A percentile compares a stretch with the other conserved stretches of the same genome.
phyloP scores from a whole-genome alignment of 1,284 basidiomycete genomes.

The Neolentinus lepideus region DNA sequence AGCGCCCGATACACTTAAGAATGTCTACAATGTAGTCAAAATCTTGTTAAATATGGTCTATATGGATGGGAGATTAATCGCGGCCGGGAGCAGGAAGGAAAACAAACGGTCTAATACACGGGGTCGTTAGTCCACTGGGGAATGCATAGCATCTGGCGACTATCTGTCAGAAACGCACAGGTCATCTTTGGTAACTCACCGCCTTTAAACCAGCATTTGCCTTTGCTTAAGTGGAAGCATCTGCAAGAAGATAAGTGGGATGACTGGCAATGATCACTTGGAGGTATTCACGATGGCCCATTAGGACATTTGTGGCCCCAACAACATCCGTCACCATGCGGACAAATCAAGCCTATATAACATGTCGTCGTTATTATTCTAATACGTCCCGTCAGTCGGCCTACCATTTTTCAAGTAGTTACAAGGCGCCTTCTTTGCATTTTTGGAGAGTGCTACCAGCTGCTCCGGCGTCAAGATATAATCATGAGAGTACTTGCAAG shows the following conservation, averaged over 20 bases:
- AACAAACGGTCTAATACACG: neutral
- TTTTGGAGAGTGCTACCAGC: slow-evolving; percentile 52
- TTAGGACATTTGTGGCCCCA: slow-evolving; percentile 80
- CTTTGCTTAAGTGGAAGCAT: slow-evolving; percentile 33
- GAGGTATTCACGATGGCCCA: slow-evolving; percentile 31
- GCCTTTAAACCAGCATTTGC: slow-evolving; percentile 81
- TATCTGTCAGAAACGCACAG: neutral
- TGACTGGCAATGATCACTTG: too few relatives aligned
- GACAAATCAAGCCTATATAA: slow-evolving; percentile 55
- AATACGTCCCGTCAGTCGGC: slow-evolving; percentile 5
- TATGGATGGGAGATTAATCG: too few relatives aligned
- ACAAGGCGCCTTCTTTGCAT: slow-evolving; percentile 77
- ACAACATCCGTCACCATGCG: slow-evolving; percentile 64
- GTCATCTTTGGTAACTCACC: slow-evolving; percentile 31
- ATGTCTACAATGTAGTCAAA: too few relatives aligned
- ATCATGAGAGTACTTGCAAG: slow-evolving; percentile 77
- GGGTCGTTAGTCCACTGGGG: neutral
- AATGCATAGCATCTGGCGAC: slow-evolving; percentile 3
- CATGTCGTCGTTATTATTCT: neutral
- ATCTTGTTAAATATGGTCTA: too few relatives aligned
- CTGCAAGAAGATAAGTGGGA: neutral
- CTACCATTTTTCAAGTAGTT: slow-evolving; percentile 71
- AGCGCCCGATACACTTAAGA: too few relatives aligned
- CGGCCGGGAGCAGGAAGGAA: neutral
- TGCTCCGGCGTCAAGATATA: slow-evolving; percentile 65